These are phyloP conservation scores for Striga hermonthica DNA, from an alignment of 305 asterid species.

Conservation along the genomic window DNA sequence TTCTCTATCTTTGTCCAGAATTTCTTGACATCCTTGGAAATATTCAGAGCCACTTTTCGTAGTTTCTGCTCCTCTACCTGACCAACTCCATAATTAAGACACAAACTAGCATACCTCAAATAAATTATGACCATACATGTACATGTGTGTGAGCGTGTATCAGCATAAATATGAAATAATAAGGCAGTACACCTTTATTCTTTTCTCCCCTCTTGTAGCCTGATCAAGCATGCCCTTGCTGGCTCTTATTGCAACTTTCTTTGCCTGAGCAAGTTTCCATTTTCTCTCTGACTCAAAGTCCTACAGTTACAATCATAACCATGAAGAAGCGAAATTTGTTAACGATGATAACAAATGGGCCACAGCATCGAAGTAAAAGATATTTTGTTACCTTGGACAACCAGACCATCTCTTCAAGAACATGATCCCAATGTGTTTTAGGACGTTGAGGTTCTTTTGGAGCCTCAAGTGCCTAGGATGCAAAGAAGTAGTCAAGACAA, in stretches of 20 bases:
- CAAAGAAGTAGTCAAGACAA: conserved; percentile 24
- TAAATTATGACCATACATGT: conserved; percentile 27
- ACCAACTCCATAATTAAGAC: conserved; percentile 32
- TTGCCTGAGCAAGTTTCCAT: conserved; percentile 97
- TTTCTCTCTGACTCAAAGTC: conserved; percentile 99
- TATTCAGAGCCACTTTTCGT: conserved; percentile 81
- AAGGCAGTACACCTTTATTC: conserved; percentile 62
- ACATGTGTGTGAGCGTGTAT: neutral
- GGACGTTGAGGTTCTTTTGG: conserved; percentile 95
- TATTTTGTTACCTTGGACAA: conserved; percentile 69
- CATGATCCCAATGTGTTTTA: conserved; percentile 99
- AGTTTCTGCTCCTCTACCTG: conserved; percentile 96
- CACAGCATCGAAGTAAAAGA: conserved; percentile 16
- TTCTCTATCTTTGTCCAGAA: conserved; percentile 98
- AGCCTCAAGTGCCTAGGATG: conserved; percentile 77
- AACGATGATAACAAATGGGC: conserved; percentile 9
- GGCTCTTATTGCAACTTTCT: conserved; percentile 91
- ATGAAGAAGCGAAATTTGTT: conserved; percentile 16
- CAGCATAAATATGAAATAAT: conserved; percentile 24
- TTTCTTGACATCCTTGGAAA: conserved; percentile 95
- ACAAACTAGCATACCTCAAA: conserved; percentile 24
- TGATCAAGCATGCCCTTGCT: conserved; percentile 97
- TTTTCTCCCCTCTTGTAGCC: conserved; percentile 95
- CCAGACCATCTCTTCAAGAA: conserved; percentile 99
- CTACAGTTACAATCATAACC: conserved; percentile 39